phyloP scores from a whole-genome alignment of 805 yeast species.

The Teunomyces gatunensis region DNA sequence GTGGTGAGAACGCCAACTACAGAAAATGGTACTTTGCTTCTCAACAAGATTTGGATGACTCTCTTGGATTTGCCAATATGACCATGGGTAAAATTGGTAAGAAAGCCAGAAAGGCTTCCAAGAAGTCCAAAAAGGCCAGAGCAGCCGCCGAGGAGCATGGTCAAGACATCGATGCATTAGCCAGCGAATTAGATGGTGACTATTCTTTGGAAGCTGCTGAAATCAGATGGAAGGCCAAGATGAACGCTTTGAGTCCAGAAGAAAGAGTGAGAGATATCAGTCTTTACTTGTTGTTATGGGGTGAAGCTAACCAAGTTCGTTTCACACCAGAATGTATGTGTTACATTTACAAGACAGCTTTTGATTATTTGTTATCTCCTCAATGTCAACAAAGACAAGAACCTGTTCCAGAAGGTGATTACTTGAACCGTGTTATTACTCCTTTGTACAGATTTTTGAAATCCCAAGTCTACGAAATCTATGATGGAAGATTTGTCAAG shows the following conservation, averaged over 20 bases:
- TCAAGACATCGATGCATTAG: slow-evolving; percentile 58
- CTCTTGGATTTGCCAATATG: slow-evolving; percentile 81
- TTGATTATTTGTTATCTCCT: slow-evolving; percentile 84
- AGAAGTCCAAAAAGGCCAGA: slow-evolving; percentile 75
- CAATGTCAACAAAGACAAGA: slow-evolving; percentile 85
- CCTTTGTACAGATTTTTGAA: slow-evolving; percentile 82
- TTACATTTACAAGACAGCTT: slow-evolving; percentile 93
- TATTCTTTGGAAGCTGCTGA: slow-evolving; percentile 81
- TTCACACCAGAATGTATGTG: slow-evolving; percentile 81
- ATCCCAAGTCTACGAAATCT: slow-evolving; percentile 77
- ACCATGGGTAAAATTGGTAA: slow-evolving; percentile 69
- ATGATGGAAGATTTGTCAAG: slow-evolving; percentile 77
- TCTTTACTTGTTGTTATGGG: slow-evolving; percentile 76
- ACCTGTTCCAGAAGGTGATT: slow-evolving; percentile 88
- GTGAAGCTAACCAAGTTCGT: slow-evolving; percentile 92
- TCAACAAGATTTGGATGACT: slow-evolving; percentile 82
- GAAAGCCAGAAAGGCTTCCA: slow-evolving; percentile 78
- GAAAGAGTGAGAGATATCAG: slow-evolving; percentile 80
- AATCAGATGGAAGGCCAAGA: slow-evolving; percentile 81
- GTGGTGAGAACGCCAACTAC: slow-evolving; percentile 83
- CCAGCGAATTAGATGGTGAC: slow-evolving; percentile 75
- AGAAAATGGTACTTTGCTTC: slow-evolving; percentile 89
- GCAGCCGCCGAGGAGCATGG: slow-evolving; percentile 66
- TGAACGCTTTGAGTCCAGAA: slow-evolving; percentile 69
- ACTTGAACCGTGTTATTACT: slow-evolving; percentile 85